Base-by-base conservation (phyloP, 306 rosid genomes). In the Betula pendula region DNA sequence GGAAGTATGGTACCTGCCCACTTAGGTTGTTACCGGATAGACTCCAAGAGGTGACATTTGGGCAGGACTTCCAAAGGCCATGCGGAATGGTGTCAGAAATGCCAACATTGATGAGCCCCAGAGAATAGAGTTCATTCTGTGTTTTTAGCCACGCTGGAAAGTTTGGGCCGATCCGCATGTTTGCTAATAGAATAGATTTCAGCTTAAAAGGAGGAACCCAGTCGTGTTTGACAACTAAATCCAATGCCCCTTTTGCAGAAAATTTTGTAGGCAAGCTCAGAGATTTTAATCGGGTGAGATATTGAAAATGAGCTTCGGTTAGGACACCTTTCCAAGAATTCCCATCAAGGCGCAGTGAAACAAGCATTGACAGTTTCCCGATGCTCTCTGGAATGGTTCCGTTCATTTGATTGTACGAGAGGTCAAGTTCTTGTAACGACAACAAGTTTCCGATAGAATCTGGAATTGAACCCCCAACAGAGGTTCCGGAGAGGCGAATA, bases 51-150 rank as follows among this genome's bases (percentile, higher is more conserved):
- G 4, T 55, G 1, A 70, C 69, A 55, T 44, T 80, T n/a, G 24
- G 47, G 71, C 42, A 20, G 52, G 53, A 49, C 15, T 49, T 49
- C 66, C 31, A 74, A 80, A 80, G 74, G 75, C 83, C 74, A 19
- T 56, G 3, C 0, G 58, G 79, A 31, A 80, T 45, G 65, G 71
- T 48, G 11, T 35, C 75, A 3, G 56, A 16, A 56, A 74, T 80
- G 45, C 10, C 13, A 48, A 70, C 79, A 35, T 74, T 35, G 4
- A 2, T 48, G 15, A 80, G 83, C 5, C 24, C 14, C 44, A 80
- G 5, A 0, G 2, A n/a, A 5, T 0, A 4, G 1, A 80, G 22
- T 24, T 74, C 25, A 20, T 9, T 80, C 63, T 80, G 75, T 55
- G 69, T 74, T 14, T 66, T 56, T 8, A 49, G 7, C 53, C 53